Base-by-base conservation (phyloP, 495 filamentous ascomycete genomes). In the Trichocladium antarcticum region DNA sequence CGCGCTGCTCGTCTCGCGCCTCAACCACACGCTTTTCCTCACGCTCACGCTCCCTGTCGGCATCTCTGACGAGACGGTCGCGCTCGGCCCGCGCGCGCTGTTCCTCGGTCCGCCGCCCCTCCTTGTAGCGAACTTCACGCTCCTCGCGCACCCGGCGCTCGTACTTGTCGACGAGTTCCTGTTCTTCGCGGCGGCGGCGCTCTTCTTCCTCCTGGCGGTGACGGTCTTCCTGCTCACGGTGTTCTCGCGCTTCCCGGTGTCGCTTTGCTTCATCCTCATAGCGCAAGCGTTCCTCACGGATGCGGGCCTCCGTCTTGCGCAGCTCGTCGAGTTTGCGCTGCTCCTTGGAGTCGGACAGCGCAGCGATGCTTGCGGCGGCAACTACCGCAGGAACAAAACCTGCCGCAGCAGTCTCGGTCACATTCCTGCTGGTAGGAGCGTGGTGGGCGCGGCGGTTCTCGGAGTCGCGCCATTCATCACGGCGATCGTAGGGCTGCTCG, bases 101-200 rank as follows among this genome's bases (percentile, higher is more conserved):
- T n/a, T 60, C 55, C 7, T 55, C 22, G 12, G 45, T 17, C 11
- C 45, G 37, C 0, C 54, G 58, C 15, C 61, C 57, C 37, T 57
- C 55, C 37, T 53, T 49, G 42, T 60, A 60, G 16, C 43, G 36
- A 11, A 47, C 28, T 17, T 57, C 50, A 31, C 57, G 57, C 38
- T 65, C 62, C 28, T 64, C 56, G 31, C 53, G 57, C 27, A 56
- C 49, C 14, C 49, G 53, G 11, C 57, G 51, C 38, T 58, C 58
- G 9, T 57, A 53, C 39, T 52, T 46, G 32, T 59, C 61, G 12
- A 44, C 42, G 9, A 43, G 46, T 28, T 53, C 53, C 34, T 47
- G 45, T 20, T 51, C 45, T 19, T 58, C 53, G 22, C 29, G 42
- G 37, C 36, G 44, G 1, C 45, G 48, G 22, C 38, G 47, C 32